Evolutionary conservation across 83 land plant genomes (phyloP).

Genomic region (Diphasiastrum complanatum): DNA sequence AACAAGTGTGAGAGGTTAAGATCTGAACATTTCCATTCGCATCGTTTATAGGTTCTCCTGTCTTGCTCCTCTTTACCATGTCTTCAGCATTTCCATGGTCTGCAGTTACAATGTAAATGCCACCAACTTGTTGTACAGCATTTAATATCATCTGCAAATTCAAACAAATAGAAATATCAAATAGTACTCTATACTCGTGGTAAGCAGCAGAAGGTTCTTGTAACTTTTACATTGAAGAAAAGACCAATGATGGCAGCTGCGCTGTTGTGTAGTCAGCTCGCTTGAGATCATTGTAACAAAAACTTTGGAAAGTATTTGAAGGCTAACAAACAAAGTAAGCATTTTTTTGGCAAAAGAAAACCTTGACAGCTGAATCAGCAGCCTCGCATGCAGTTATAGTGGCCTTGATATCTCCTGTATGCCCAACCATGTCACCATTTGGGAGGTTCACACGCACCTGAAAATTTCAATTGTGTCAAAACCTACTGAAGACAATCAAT

Average conservation of each 20-base stretch:
- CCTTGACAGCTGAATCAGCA: slow-evolving; percentile 97
- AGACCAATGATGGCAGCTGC: too few species aligned
- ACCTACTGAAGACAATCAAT: too few species aligned
- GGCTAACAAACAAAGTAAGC: not conserved
- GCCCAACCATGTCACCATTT: slow-evolving; percentile 99
- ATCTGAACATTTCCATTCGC: slow-evolving; percentile 72
- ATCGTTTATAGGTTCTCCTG: slow-evolving; percentile 67
- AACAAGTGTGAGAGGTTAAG: slow-evolving; percentile 87
- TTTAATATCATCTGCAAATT: slow-evolving; percentile 72
- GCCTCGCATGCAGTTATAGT: slow-evolving; percentile 83
- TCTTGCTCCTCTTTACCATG: slow-evolving; percentile 86
- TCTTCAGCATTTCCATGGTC: slow-evolving; percentile 99
- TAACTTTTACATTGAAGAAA: not conserved
- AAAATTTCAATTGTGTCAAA: too few species aligned
- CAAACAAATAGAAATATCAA: not conserved
- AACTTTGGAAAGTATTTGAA: not conserved
- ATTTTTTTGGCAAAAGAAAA: slow-evolving; percentile 13
- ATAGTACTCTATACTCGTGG: not conserved
- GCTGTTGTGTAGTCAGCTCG: too few species aligned
- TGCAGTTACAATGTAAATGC: slow-evolving; percentile 90
- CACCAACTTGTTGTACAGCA: slow-evolving; percentile 88
- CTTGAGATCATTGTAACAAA: not conserved
- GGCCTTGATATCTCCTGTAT: slow-evolving; percentile 91
- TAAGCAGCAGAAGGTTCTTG: not conserved
- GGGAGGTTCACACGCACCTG: slow-evolving; percentile 91